A percentile compares a stretch with the other conserved stretches of the same genome.
Evolutionary conservation across 2,329 filamentous ascomycete genomes (phyloP).

Genomic region (Dactylonectria macrodidyma): DNA sequence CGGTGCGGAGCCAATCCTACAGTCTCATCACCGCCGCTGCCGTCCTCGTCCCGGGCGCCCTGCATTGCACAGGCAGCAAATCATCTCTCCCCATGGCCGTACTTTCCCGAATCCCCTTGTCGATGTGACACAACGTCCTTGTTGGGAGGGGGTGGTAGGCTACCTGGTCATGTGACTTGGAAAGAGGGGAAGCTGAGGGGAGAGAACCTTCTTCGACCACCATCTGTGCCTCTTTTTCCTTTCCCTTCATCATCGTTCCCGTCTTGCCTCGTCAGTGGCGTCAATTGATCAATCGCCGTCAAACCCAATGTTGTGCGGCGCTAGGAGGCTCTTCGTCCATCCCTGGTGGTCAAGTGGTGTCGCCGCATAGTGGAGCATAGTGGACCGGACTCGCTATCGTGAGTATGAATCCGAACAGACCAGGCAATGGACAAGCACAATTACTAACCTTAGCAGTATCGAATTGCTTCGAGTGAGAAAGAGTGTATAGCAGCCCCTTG

Average conservation of each 20-base stretch:
- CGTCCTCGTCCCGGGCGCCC: slow-evolving; percentile 23
- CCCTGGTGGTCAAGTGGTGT: slow-evolving; percentile 11
- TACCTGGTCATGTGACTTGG: slow-evolving; percentile 50
- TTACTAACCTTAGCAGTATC: slow-evolving; percentile 4
- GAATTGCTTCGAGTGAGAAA: background rate
- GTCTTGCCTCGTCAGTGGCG: slow-evolving; percentile 24
- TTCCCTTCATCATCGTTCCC: slow-evolving; percentile 20
- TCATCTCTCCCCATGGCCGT: slow-evolving; percentile 33
- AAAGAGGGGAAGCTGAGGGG: slow-evolving; percentile 51
- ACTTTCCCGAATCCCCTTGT: slow-evolving; percentile 42
- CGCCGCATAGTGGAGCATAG: slow-evolving; percentile 21
- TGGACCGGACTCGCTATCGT: slow-evolving; percentile 23
- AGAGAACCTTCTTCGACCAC: slow-evolving; percentile 44
- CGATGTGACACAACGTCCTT: slow-evolving; percentile 46
- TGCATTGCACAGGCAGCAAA: slow-evolving; percentile 36
- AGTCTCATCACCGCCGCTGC: slow-evolving; percentile 25
- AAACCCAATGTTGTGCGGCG: slow-evolving; percentile 28
- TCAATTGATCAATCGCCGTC: slow-evolving; percentile 15
- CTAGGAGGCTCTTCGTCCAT: slow-evolving; percentile 22
- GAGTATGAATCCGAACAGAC: slow-evolving; percentile 6
- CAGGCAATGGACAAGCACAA: slow-evolving; percentile 3
- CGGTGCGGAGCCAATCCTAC: slow-evolving; percentile 26
- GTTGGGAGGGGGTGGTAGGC: slow-evolving; percentile 40
- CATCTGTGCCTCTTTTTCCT: slow-evolving; percentile 32
- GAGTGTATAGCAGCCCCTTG: background rate